These are phyloP conservation scores for Pseudocohnilembus persalinus DNA, from an alignment of 169 alveolate genomes.

Conservation along the genomic window DNA sequence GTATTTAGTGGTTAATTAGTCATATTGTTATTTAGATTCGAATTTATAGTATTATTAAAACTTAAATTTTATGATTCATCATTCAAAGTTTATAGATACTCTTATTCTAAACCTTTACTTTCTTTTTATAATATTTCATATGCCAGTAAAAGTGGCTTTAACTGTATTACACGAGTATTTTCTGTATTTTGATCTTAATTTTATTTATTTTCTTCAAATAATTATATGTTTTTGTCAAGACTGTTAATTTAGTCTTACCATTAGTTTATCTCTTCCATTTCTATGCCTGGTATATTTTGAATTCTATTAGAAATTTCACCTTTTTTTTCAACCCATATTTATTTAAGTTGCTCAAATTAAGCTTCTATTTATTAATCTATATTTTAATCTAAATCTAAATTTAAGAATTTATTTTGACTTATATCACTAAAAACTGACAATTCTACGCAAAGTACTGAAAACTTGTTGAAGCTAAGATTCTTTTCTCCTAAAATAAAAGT, in stretches of 20 bases:
- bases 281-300: neutral
- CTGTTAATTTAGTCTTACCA: neutral
- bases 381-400: neutral
- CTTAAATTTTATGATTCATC: too few species aligned
- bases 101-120: neutral
- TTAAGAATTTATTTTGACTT: constrained; percentile 27
- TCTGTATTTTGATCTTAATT: neutral
- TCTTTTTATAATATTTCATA: constrained; percentile 6
- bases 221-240: neutral
- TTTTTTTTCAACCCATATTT: neutral
- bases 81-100: neutral
- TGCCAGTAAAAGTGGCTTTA: constrained; percentile 8
- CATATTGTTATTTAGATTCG: too few species aligned
- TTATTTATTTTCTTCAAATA: too few species aligned
- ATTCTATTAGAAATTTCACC: constrained; percentile 1
- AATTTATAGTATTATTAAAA: too few species aligned
- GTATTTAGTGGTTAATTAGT: too few species aligned
- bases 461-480: constrained; percentile 42
- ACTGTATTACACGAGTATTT: neutral
- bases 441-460: constrained; percentile 42
- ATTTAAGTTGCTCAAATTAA: neutral
- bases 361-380: neutral
- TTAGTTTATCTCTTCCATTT: neutral
- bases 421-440: constrained; percentile 35
- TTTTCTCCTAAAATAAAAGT: constrained; percentile 20